Conservation (phyloP, 1,284 basidiomycete genomes). For the Puccinia horiana region DNA sequence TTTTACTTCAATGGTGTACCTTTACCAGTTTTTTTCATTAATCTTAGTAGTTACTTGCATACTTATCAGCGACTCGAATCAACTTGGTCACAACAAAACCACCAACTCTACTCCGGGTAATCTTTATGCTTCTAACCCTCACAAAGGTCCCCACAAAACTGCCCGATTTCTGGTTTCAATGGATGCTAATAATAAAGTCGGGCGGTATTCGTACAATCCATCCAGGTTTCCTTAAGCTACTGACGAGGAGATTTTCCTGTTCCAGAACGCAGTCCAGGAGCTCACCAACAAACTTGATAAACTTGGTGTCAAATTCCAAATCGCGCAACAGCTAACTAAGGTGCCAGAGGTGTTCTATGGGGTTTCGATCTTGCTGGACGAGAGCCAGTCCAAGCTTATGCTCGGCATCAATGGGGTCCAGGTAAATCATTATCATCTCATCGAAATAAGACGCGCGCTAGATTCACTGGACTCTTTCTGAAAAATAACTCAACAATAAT, state of each 20-base stretch:
- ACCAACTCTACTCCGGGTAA: neutral
- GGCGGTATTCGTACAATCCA: neutral
- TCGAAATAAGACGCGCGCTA: neutral
- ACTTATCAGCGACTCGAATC: neutral
- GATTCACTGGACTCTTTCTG: neutral
- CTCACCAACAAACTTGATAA: neutral
- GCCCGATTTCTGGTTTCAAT: neutral
- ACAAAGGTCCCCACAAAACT: neutral
- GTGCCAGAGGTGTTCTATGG: neutral
- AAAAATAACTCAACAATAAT: neutral
- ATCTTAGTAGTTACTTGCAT: neutral
- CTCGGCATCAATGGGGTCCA: neutral
- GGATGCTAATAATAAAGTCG: neutral
- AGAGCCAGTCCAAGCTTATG: conserved; percentile 8
- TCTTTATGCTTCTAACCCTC: too few species aligned
- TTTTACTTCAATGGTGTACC: neutral
- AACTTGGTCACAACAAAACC: neutral
- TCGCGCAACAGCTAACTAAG: neutral
- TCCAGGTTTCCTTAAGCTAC: neutral
- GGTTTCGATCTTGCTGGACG: conserved; percentile 2
- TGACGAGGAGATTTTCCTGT: neutral
- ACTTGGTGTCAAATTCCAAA: neutral
- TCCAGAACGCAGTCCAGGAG: neutral
- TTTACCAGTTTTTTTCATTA: conserved; percentile 1
- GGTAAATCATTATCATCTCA: neutral